Percentiles rank a stretch among this genome's conserved stretches.
phyloP scores from a whole-genome alignment of 2,329 filamentous ascomycete species.

The Cladosporium sp. region DNA sequence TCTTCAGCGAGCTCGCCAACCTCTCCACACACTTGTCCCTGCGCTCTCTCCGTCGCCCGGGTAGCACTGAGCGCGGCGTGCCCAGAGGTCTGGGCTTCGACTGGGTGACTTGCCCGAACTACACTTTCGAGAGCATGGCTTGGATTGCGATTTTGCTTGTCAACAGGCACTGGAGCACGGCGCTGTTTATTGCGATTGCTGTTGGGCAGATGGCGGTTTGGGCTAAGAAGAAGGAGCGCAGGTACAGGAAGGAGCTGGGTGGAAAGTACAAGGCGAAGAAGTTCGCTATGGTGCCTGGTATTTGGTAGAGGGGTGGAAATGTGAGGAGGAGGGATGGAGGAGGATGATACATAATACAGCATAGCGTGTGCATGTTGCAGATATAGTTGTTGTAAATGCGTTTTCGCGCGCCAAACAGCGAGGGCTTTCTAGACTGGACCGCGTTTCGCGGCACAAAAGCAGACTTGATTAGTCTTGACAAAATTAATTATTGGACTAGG shows the following conservation, averaged over 20 bases:
- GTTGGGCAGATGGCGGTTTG: conserved; percentile 79
- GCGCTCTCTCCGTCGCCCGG: conserved; percentile 71
- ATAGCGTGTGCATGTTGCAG: not conserved
- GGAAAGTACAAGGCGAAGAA: conserved; percentile 96
- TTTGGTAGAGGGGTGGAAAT: conserved; percentile 54
- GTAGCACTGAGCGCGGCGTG: conserved; percentile 84
- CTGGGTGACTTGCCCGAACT: conserved; percentile 93
- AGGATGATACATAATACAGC: not conserved
- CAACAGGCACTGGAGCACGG: conserved; percentile 75
- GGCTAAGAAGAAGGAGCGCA: conserved; percentile 88
- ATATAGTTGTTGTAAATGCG: not conserved
- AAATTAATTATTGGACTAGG: not conserved
- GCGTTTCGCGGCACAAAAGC: not conserved
- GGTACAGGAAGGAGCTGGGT: conserved; percentile 87
- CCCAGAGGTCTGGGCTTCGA: conserved; percentile 81
- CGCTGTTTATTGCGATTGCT: conserved; percentile 73
- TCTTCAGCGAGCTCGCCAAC: conserved; percentile 78
- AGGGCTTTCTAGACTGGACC: not conserved
- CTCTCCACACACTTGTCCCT: conserved; percentile 77
- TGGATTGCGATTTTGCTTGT: conserved; percentile 83
- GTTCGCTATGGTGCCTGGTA: conserved; percentile 75
- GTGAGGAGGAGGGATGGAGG: not conserved
- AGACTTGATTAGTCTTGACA: not conserved
- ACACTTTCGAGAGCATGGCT: conserved; percentile 85
- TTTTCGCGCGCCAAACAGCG: not conserved